Evolutionary conservation across 2,329 filamentous ascomycete genomes (phyloP).

Genomic region (Fusarium succisae): DNA sequence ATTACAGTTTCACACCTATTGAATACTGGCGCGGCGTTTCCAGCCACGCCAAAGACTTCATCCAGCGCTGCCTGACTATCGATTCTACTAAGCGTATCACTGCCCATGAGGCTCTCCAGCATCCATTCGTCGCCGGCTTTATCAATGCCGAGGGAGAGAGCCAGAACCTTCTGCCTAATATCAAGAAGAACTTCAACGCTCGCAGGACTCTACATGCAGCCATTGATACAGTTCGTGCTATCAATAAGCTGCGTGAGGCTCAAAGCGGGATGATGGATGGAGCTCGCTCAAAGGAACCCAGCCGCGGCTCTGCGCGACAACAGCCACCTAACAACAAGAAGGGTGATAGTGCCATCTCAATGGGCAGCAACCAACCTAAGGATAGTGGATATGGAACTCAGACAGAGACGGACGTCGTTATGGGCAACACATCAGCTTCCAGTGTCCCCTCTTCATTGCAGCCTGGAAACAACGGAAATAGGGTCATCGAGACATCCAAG

Average conservation of each 20-base stretch:
- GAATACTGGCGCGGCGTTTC: slow-evolving; percentile 98
- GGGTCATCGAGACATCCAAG: slow-evolving; percentile 70
- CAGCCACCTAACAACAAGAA: slow-evolving; percentile 44
- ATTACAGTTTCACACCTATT: slow-evolving; percentile 92
- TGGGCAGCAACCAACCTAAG: slow-evolving; percentile 46
- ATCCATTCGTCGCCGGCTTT: slow-evolving; percentile 70
- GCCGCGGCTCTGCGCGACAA: slow-evolving; percentile 45
- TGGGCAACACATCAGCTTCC: slow-evolving; percentile 55
- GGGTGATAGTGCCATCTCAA: slow-evolving; percentile 58
- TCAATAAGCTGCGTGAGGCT: slow-evolving; percentile 75
- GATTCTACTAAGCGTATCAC: slow-evolving; percentile 90
- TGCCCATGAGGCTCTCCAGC: slow-evolving; percentile 78
- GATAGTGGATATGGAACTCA: slow-evolving; percentile 63
- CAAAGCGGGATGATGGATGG: slow-evolving; percentile 71
- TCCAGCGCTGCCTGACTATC: slow-evolving; percentile 89
- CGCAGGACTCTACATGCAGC: slow-evolving; percentile 74
- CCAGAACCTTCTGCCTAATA: slow-evolving; percentile 72
- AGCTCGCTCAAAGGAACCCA: slow-evolving; percentile 61
- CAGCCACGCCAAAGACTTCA: slow-evolving; percentile 86
- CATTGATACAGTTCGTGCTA: slow-evolving; percentile 75
- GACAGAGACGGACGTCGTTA: slow-evolving; percentile 51
- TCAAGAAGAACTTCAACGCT: slow-evolving; percentile 81
- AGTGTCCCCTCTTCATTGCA: slow-evolving; percentile 61
- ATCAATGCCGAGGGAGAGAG: slow-evolving; percentile 58
- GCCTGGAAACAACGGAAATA: slow-evolving; percentile 64